Evolutionary conservation across 2,329 filamentous ascomycete genomes (phyloP), one percentile per base, ranked within the genome.

Genomic region (Ceratocystis smalleyi): DNA sequence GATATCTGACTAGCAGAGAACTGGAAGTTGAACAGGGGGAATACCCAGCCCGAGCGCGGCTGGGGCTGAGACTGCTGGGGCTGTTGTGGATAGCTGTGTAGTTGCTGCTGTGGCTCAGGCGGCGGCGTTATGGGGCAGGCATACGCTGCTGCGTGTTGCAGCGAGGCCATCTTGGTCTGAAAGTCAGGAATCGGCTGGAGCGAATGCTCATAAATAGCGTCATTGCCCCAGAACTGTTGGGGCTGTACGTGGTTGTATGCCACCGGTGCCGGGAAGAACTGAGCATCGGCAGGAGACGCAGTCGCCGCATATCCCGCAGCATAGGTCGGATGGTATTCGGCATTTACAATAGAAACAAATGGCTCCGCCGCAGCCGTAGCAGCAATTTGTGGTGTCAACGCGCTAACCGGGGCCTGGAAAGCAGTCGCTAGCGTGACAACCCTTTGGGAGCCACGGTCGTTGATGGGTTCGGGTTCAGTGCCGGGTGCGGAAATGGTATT

Each of bases 351-450:
- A 7, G 55, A 61, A 17, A 64, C 57, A n/a, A 61, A 59, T 12
- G 63, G 63, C 45, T 61, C 59, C 2, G 59, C 43, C 3, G 57
- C 43, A 61, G 27, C 22, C 6, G 43, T 32, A 4, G 54, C 6
- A 5, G 57, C 57, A 12, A 64, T 27, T 1, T 47, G 59, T 68
- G 74, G 27, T 8, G 77, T 79, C 1, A 77, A 76, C 24, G 15
- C 19, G 43, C 17, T 49, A 24, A n/a, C 30, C n/a, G 24, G 54
- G 10, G 54, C 24, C 17, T 22, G 12, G 8, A 57, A 35, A 15
- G 2, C 54, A n/a, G 12, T n/a, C 6, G 19, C 24, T n/a, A 27
- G 30, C 27, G 24, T 57, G 24, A 57, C 17, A 35, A 19, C 54
- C 17, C 12, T 17, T 4, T 10, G 27, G 3, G 24, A 7, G 15